Base-by-base conservation (phyloP, 352 stramenopile species). In the Pythium sp. region DNA sequence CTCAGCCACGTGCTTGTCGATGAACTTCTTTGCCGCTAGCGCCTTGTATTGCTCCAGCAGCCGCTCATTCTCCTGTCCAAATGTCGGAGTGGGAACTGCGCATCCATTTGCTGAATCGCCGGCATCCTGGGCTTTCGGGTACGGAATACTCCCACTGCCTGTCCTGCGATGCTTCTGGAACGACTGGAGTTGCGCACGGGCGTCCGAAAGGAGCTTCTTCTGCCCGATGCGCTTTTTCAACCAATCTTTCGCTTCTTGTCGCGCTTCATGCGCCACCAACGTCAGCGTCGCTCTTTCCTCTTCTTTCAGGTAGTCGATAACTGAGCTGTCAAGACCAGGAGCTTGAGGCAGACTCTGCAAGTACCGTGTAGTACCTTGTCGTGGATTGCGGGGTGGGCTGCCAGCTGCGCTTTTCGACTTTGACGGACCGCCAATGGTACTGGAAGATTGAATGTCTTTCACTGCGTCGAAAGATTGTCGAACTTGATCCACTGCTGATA, bases 1-100 rank as follows among this genome's bases (percentile, higher is more conserved):
- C 20, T 91, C 82, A 2, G 84, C 81, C 6, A 94, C 81, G 68
- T 94, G 84, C 65, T 87, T 90, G 54, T 94, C 84, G 34, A 94
- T 76, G 43, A 94, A 94, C 14, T 64, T 73, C 65, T 91, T 90
- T 1, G 81, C 78, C 0, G 76, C 82, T 6, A 79, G 49, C 47
- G 70, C 74, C 59, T 87, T 89, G 62, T 80, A 79, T 28, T 84
- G 74, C 32, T 85, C 72, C 5, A 92, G 58, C 26, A 86, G 59
- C 15, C 78, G 72, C 58, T 91, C 72, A 11, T 72, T 73, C 15
- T 75, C 72, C 11, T 54, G 66, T 60, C 57, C 62, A 14, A 64
- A 47, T 18, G 57, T 47, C 22, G 62, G 41, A 41, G 56, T 36
- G 2, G 43, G 49, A 9, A 65, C 51, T 26, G 34, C 58, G 57